Conservation (phyloP, 208 protist genomes). For the Acanthamoeba healyi region DNA sequence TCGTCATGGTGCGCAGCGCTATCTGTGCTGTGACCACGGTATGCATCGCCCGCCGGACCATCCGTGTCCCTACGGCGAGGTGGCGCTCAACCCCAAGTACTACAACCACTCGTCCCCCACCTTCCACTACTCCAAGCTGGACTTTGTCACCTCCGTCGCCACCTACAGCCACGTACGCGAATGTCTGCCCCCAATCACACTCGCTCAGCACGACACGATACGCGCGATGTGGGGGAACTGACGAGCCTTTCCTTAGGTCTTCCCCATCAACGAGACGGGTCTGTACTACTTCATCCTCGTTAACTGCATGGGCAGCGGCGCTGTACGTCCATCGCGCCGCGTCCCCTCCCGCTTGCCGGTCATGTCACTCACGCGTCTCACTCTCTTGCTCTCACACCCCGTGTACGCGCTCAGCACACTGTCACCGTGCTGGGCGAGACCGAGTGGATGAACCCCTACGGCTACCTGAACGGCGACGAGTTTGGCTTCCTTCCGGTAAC, state of each 20-base stretch:
- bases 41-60: not conserved
- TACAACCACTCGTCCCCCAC: slow-evolving; percentile 56
- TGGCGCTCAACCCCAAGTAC: slow-evolving; percentile 27
- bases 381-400: not conserved
- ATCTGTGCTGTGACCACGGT: not conserved
- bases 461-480: slow-evolving; percentile 62
- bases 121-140: slow-evolving; percentile 14
- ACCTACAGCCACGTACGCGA: not conserved
- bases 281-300: slow-evolving; percentile 66
- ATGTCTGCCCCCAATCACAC: too few relatives aligned
- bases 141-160: not conserved
- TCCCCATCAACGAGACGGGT: slow-evolving; percentile 32
- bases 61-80: slow-evolving; percentile 27
- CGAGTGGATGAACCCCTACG: slow-evolving; percentile 70
- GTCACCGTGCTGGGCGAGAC: not conserved
- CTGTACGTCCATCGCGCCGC: not conserved
- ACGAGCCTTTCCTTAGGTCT: not conserved
- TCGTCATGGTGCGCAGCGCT: not conserved
- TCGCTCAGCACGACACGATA: not conserved
- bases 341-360: too few relatives aligned
- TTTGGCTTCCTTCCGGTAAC: slow-evolving; percentile 66
- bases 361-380: not conserved
- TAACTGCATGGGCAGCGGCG: slow-evolving; percentile 13
- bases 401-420: too few relatives aligned
- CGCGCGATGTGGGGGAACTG: not conserved